Conservation (phyloP, 805 yeast genomes). For the Kodamaea kaohsiungensis region DNA sequence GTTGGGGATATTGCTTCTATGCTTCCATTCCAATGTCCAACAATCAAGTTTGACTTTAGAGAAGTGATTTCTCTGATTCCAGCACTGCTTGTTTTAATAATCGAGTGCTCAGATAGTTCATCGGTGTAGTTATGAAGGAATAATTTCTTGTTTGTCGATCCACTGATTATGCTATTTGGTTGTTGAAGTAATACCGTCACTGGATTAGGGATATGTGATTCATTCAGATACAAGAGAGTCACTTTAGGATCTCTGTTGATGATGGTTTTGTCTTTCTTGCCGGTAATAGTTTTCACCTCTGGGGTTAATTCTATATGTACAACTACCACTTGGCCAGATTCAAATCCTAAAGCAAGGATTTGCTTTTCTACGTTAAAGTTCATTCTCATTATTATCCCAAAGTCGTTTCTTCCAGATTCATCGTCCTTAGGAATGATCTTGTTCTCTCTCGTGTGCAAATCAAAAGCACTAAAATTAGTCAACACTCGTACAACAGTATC, state of each 20-base stretch:
- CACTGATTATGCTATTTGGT: constrained; percentile 33
- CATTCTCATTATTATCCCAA: constrained; percentile 71
- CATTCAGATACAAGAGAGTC: constrained; percentile 21
- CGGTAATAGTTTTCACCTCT: neutral
- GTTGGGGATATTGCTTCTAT: constrained; percentile 20
- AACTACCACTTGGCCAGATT: constrained; percentile 60
- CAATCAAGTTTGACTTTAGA: constrained; percentile 22
- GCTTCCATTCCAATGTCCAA: constrained; percentile 56
- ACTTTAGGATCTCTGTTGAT: constrained; percentile 27
- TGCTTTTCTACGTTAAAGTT: constrained; percentile 31
- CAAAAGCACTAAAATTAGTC: constrained; percentile 18
- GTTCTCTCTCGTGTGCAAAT: constrained; percentile 24
- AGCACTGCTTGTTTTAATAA: constrained; percentile 15
- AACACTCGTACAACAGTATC: constrained; percentile 10
- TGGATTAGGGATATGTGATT: constrained; percentile 55
- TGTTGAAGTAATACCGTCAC: constrained; percentile 43
- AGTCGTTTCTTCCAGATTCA: constrained; percentile 32
- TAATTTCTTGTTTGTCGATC: constrained; percentile 51
- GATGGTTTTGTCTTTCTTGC: constrained; percentile 13
- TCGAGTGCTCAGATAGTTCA: neutral
- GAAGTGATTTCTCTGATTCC: constrained; percentile 20
- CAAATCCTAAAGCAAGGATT: constrained; percentile 60
- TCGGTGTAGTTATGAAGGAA: constrained; percentile 22
- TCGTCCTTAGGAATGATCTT: constrained; percentile 1
- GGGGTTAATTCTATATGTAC: constrained; percentile 19